phyloP scores from a whole-genome alignment of 306 rosid species.

The Calophaca sinica region DNA sequence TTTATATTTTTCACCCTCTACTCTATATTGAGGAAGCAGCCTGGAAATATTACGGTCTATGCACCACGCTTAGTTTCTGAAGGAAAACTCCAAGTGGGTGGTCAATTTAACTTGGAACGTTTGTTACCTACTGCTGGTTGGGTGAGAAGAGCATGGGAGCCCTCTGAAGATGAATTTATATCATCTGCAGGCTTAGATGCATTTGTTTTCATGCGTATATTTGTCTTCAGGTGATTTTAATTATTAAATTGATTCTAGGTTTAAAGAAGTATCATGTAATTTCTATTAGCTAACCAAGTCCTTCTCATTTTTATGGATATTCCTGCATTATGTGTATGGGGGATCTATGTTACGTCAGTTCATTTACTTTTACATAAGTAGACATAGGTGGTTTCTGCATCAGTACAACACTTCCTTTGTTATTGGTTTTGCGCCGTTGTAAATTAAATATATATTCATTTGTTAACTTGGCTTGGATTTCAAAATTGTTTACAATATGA shows the following conservation, averaged over 20 bases:
- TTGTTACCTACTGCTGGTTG: conserved; percentile 67
- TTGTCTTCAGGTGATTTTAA: conserved; percentile 67
- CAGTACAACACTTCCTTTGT: background rate
- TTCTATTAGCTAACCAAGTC: conserved; percentile 24
- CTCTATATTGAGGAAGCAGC: conserved; percentile 72
- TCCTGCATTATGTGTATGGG: too few species aligned
- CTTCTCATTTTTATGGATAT: too few species aligned
- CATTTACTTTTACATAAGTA: background rate
- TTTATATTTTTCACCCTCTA: conserved; percentile 65
- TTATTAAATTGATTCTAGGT: conserved; percentile 24
- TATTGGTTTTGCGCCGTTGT: background rate
- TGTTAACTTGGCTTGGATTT: background rate
- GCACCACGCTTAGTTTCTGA: conserved; percentile 67
- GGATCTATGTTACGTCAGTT: conserved; percentile 18
- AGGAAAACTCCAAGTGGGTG: conserved; percentile 35
- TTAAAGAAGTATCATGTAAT: conserved; percentile 31
- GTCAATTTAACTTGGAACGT: conserved; percentile 56
- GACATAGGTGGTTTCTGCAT: conserved; percentile 20
- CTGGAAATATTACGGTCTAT: conserved; percentile 62
- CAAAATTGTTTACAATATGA: conserved; percentile 12
- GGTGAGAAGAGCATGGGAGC: conserved; percentile 74
- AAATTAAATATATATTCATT: conserved; percentile 11
- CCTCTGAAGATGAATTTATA: conserved; percentile 71
- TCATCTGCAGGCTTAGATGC: conserved; percentile 72
- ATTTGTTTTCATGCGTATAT: conserved; percentile 76